Conservation (phyloP, 805 yeast species). For the Teunomyces aglyptinius region DNA sequence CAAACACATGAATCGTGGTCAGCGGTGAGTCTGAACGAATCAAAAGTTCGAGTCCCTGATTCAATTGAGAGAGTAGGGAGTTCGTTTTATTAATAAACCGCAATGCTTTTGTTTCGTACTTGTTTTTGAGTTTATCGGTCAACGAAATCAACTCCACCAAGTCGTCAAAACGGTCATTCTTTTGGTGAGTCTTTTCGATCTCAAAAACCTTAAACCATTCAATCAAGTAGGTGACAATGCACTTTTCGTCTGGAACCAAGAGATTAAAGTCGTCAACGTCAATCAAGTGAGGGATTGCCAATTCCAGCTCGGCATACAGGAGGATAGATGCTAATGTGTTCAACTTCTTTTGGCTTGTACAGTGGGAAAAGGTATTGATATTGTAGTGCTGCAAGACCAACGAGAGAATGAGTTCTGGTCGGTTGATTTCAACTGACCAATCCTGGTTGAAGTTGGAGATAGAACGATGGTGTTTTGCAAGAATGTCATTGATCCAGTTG, state of each 20-base stretch:
- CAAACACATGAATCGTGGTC: neutral
- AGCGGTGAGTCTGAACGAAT: neutral
- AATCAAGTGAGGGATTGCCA: constrained; percentile 51
- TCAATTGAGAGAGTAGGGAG: constrained; percentile 2
- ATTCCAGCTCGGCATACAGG: constrained; percentile 38
- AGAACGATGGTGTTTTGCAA: constrained; percentile 13
- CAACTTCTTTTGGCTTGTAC: constrained; percentile 16
- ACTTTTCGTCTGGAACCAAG: constrained; percentile 56
- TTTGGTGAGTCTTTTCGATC: constrained; percentile 4
- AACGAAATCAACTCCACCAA: constrained; percentile 8
- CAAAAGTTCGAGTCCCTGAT: constrained; percentile 1
- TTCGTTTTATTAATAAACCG: constrained; percentile 27
- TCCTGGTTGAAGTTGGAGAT: constrained; percentile 51
- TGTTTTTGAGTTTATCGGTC: constrained; percentile 22
- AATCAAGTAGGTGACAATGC: constrained; percentile 56
- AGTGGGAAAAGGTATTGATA: constrained; percentile 7
- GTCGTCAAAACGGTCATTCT: constrained; percentile 6
- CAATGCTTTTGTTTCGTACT: constrained; percentile 31
- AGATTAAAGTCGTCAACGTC: constrained; percentile 54
- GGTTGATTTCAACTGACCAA: constrained; percentile 51
- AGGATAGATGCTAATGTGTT: constrained; percentile 24
- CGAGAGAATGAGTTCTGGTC: constrained; percentile 48
- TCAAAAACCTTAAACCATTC: constrained; percentile 53
- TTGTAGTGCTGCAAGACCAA: constrained; percentile 30
- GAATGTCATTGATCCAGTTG: constrained; percentile 50